phyloP scores from a whole-genome alignment of 2,329 filamentous ascomycete genomes.

The Coniochaeta sp. region DNA sequence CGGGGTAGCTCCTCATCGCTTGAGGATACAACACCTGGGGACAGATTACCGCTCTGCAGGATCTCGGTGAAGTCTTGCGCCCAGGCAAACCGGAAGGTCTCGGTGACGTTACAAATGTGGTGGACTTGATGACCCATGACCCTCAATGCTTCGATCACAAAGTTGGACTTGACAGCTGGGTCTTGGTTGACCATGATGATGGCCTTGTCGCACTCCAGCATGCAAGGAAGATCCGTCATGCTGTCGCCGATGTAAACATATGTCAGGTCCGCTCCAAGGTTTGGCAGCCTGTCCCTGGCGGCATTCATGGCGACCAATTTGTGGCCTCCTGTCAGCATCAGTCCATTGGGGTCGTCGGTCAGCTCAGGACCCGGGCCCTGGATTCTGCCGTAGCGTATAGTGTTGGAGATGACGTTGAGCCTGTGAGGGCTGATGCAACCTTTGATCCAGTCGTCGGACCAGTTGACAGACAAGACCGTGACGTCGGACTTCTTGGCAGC shows the following conservation, averaged over 20 bases:
- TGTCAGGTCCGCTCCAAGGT: slow-evolving; percentile 3
- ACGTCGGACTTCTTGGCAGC: background rate
- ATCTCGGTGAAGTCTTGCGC: slow-evolving; percentile 36
- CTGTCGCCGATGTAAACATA: slow-evolving; percentile 53
- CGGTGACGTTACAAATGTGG: slow-evolving; percentile 20
- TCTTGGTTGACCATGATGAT: slow-evolving; percentile 36
- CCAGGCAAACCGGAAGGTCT: slow-evolving; percentile 25
- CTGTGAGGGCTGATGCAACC: background rate
- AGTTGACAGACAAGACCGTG: background rate
- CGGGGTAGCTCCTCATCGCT: too few relatives aligned
- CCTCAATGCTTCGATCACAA: slow-evolving; percentile 26
- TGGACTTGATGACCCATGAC: slow-evolving; percentile 29
- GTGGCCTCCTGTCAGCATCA: slow-evolving; percentile 15
- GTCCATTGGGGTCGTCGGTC: background rate
- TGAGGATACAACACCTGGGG: background rate
- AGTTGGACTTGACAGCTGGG: slow-evolving; percentile 8
- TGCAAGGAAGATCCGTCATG: slow-evolving; percentile 46
- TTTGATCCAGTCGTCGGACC: background rate
- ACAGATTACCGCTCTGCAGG: slow-evolving; percentile 13
- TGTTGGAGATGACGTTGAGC: slow-evolving; percentile 12
- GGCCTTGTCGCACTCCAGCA: slow-evolving; percentile 31
- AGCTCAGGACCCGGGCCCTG: background rate
- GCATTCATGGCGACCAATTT: slow-evolving; percentile 34
- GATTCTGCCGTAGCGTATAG: slow-evolving; percentile 34
- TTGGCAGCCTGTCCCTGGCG: slow-evolving; percentile 12